Evolutionary conservation across 306 rosid genomes (phyloP), one percentile per base, ranked within the genome.

Genomic region (Castanea sativa): DNA sequence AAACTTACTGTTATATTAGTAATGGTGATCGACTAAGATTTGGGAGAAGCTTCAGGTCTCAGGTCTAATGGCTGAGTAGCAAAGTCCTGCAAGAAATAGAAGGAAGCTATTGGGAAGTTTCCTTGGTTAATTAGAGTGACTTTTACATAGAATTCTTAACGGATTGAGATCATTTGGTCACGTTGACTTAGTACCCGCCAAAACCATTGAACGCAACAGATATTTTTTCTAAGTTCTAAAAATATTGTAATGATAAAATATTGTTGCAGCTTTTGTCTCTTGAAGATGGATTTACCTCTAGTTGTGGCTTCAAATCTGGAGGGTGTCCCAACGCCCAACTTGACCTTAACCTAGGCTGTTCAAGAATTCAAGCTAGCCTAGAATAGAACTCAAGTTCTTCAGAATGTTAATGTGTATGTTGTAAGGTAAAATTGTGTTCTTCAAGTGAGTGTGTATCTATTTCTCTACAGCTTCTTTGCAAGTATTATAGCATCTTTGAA

Each of bases 241-340:
- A 38, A 38, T 35, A 33, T 33, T 33, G 38, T 33, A 33, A 33
- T 33, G 38, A 33, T 33, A 33, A 33, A 33, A 33, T n/a, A 68
- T 77, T 60, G 81, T 53, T 16, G 32, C 69, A 53, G 20, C 57
- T 71, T 65, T 6, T 32, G 77, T 52, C 79, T 72, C 52, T 82
- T 73, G 73, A 75, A 69, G 83, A 67, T 29, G 69, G 30, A 63
- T 12, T 61, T 29, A 76, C 76, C 77, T 81, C 61, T 30, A 41
- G 75, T 59, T 19, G 33, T 63, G 65, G 74, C 80, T 74, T 59
- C 52, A 10, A 20, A 74, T 52, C 23, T 63, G 45, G 51, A 41
- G 69, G 18, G 38, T 18, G 12, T 49, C 11, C 77, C 33, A 6
- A 35, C 41, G 0, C 41, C 41, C 0, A 43, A 61, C 25, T 53